Evolutionary conservation across 208 protist species (phyloP), one percentile per base, ranked within the genome.

Genomic region (Vickermania ingenoplastis): DNA sequence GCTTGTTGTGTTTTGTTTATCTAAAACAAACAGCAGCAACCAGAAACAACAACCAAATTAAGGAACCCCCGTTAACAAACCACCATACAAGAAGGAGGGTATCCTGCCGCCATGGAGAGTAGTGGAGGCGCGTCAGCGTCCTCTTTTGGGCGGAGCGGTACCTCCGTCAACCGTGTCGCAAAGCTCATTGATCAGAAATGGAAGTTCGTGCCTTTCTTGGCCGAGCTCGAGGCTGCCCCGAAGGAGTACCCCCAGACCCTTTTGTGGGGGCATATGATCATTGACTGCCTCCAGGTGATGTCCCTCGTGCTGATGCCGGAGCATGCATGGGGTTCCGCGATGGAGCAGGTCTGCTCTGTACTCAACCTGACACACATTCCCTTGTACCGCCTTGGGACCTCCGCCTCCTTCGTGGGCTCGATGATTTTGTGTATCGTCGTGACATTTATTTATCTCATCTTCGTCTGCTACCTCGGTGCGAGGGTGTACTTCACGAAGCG

Each of bases 351-450:
- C 49, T 17, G 23, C 13, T 3, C 45, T 22, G 50, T 41, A 5
- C 29, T 69, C 50, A 51, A 65, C 31, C 55, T 69, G 49, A 65
- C 25, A 14, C 64, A 69, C 64, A 17, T 69, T 58, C 64, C 64
- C n/a, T 24, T 69, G 2, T 69, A 69, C 58, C 41, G 52, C 49
- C 52, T 53, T 28, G 36, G 36, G 7, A 17, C 62, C 21, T 4
- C 24, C 31, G 41, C 29, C 17, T 26, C 41, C 11, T 63, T 65
- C 48, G 36, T 45, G 22, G 57, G 41, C 48, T 26, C 17, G 2
- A 22, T 69, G 11, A 57, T 17, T 13, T 13, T 69, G 17, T 57
- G 48, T 21, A 22, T 48, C 31, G 31, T 65, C 13, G 23, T 69
- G 21, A 23, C 36, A 23, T 7, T 65, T 11, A 7, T 58, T 4